Evolutionary conservation across 139 green algal genomes (phyloP).

Genomic region (Chlorella sorokiniana): DNA sequence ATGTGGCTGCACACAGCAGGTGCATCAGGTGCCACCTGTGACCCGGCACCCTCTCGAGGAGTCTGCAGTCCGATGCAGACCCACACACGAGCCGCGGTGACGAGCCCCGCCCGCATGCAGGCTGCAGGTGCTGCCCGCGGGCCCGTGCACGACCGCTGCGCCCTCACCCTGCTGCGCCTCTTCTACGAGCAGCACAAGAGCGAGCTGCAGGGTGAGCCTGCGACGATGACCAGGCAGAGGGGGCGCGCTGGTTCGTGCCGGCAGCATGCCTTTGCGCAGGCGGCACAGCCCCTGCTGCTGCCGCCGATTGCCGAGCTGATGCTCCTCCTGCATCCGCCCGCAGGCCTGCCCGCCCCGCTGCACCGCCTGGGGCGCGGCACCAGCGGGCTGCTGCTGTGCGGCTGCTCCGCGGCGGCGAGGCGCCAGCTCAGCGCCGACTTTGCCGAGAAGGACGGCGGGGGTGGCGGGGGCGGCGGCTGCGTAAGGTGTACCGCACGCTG

Average conservation of each 20-base stretch:
- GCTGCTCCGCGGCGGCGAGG: constrained; percentile 32
- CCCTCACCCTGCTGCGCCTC: constrained; percentile 38
- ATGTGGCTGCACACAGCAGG: too few relatives aligned
- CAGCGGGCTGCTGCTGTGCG: constrained; percentile 56
- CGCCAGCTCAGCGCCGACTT: constrained; percentile 40
- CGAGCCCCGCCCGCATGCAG: too few relatives aligned
- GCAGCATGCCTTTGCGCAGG: neutral
- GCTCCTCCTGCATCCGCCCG: neutral
- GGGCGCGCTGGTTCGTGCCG: neutral
- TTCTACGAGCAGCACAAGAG: neutral
- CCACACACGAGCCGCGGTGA: too few relatives aligned
- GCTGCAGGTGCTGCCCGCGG: constrained; percentile 23
- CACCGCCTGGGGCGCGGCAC: constrained; percentile 55
- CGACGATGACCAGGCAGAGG: neutral
- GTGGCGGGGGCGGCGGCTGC: neutral
- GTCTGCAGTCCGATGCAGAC: too few relatives aligned
- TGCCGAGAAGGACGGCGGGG: neutral
- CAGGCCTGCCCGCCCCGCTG: constrained; percentile 39
- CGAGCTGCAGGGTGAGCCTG: neutral
- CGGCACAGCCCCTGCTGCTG: neutral
- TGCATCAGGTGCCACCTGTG: too few relatives aligned
- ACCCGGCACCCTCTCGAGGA: too few relatives aligned
- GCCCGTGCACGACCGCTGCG: constrained; percentile 46
- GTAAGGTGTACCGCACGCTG: constrained; percentile 55
- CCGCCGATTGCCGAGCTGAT: neutral